A percentile compares a stretch with the other conserved stretches of the same genome.
phyloP scores from a whole-genome alignment of 495 filamentous ascomycete species.

The Penicillium crystallinum region DNA sequence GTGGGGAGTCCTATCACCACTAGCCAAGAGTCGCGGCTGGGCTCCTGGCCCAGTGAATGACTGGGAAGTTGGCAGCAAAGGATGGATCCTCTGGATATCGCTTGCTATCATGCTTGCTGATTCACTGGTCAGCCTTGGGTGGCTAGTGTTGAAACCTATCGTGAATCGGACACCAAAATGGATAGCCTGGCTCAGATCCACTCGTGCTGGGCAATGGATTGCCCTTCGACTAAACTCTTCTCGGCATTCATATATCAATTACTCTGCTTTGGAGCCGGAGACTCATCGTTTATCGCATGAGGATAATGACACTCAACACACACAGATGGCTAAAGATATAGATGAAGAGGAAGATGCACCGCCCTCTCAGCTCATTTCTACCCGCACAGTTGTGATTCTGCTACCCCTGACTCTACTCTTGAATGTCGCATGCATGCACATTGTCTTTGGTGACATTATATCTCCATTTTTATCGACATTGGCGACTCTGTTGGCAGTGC shows the following conservation, averaged over 20 bases:
- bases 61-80: constrained; percentile 89
- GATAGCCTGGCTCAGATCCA: constrained; percentile 25
- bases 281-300: constrained; percentile 4
- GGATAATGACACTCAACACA: not conserved
- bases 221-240: constrained; percentile 14
- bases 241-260: constrained; percentile 33
- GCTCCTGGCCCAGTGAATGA: constrained; percentile 79
- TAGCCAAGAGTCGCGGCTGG: constrained; percentile 83
- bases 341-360: constrained; percentile 68
- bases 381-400: constrained; percentile 63
- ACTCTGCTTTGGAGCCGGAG: constrained; percentile 34
- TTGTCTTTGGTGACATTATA: constrained; percentile 63
- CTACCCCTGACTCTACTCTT: constrained; percentile 70
- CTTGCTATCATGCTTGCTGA: constrained; percentile 96
- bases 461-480: constrained; percentile 66
- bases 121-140: constrained; percentile 79
- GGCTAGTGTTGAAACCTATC: constrained; percentile 64
- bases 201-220: constrained; percentile 23
- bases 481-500: constrained; percentile 79
- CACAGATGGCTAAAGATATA: constrained; percentile 9
- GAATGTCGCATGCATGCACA: constrained; percentile 73
- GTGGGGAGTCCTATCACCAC: constrained; percentile 85
- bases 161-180: constrained; percentile 38
- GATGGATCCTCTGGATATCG: constrained; percentile 96
- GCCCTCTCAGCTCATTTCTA: constrained; percentile 73